Evolutionary conservation across 139 green algal species (phyloP), one percentile per base, ranked within the genome.

Genomic region (Coccomyxa sp.): DNA sequence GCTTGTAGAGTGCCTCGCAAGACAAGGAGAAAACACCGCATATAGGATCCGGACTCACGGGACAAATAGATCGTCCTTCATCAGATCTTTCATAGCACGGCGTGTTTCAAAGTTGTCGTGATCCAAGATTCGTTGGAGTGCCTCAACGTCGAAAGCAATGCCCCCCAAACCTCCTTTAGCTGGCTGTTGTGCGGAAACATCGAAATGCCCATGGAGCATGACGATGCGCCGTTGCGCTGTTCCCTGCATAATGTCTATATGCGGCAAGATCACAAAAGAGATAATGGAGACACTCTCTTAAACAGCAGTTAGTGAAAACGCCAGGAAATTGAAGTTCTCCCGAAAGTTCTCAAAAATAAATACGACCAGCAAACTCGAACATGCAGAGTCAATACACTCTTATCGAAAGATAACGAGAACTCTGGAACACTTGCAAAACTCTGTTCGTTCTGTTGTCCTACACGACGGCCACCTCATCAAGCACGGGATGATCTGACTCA

Each of bases 41-140:
- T 71, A 71, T 21, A 71, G 63, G 21, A 71, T 51, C 38, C 21
- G 80, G 15, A 82, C 88, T 91, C 74, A 90, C 86, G 92, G 94
- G 0, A 91, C 86, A 68, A 95, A 98, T 0, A 96, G 79, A 15
- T 91, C 83, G n/a, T 77, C 25, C 28, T 91, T 89, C 83, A 94
- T 95, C 51, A 97, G 90, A 1, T 95, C 88, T 88, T 98, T 97
- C 87, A 97, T 91, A 28, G 82, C 74, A 23, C 79, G 25, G 0
- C 95, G 80, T 25, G 86, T 84, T 67, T 93, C 90, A 27, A 78
- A 79, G 67, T 96, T 96, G 84, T 98, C 95, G 82, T 98, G 93
- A 45, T 98, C 95, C 18, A 98, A 86, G 18, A 97, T 71, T 0
- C 25, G 45, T 59, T 96, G 90, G 13, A 98, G 60, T 10, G 74